phyloP scores from a whole-genome alignment of 2,329 filamentous ascomycete genomes.

The Colletotrichum acutatum region DNA sequence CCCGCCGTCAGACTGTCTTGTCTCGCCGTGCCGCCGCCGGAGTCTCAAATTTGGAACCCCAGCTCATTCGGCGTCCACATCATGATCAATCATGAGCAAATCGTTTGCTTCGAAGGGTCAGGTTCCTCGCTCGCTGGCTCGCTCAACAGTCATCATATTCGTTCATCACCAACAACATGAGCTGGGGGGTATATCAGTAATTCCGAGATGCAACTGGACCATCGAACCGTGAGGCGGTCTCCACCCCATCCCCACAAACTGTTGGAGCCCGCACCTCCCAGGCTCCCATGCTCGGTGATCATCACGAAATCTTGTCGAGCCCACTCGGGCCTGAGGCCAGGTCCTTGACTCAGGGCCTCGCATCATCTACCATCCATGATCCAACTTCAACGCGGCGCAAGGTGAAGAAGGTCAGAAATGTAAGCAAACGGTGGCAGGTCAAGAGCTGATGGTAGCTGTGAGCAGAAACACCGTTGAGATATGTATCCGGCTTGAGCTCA shows the following conservation, averaged over 20 bases:
- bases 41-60: not conserved
- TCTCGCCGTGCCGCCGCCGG: constrained; percentile 1
- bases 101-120: too few relatives aligned
- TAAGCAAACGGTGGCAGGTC: not conserved
- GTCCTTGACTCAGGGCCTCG: constrained; percentile 15
- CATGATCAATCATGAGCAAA: not conserved
- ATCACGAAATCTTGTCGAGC: constrained; percentile 18
- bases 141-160: not conserved
- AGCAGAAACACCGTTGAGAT: too few relatives aligned
- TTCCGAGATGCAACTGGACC: not conserved
- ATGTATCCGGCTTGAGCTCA: too few relatives aligned
- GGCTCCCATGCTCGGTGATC: constrained; percentile 18
- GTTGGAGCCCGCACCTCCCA: not conserved
- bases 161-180: not conserved
- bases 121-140: not conserved
- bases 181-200: not conserved
- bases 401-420: not conserved
- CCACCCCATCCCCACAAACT: constrained; percentile 17
- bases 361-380: not conserved
- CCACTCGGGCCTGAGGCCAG: constrained; percentile 4
- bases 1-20: not conserved
- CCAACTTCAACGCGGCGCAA: not conserved
- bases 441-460: not conserved
- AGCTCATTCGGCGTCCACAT: not conserved
- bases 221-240: not conserved